Conservation (phyloP, 176 grass and related monocot species). For the Hordeum marinum region DNA sequence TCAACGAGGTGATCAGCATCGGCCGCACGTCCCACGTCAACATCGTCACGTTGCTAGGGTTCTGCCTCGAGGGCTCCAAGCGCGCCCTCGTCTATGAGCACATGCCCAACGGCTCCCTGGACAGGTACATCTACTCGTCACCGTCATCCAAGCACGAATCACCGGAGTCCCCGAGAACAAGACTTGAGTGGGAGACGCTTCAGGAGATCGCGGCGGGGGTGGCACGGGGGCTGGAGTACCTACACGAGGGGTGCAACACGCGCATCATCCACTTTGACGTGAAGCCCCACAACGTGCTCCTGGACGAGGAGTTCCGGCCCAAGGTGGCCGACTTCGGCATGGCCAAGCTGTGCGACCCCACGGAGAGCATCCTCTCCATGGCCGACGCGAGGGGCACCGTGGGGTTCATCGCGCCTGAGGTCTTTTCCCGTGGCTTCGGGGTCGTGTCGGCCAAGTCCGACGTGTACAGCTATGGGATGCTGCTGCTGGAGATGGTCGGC, state of each 20-base stretch:
- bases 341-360: slow-evolving; percentile 50
- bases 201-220: slow-evolving; percentile 47
- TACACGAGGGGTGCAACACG: slow-evolving; percentile 55
- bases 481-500: slow-evolving; percentile 59
- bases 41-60: slow-evolving; percentile 54
- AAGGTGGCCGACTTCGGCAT: slow-evolving; percentile 71
- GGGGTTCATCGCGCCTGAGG: slow-evolving; percentile 76
- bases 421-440: slow-evolving; percentile 55
- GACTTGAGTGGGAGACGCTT: slow-evolving; percentile 31
- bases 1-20: slow-evolving; percentile 60
- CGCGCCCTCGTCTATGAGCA: slow-evolving; percentile 62
- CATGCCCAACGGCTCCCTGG: slow-evolving; percentile 63
- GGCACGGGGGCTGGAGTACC: slow-evolving; percentile 58
- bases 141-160: not conserved
- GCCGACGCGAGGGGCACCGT: slow-evolving; percentile 57
- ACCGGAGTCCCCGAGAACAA: not conserved
- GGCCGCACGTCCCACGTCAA: slow-evolving; percentile 57
- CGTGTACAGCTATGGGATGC: slow-evolving; percentile 68
- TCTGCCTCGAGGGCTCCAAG: slow-evolving; percentile 51
- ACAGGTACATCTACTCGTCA: slow-evolving; percentile 44
- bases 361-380: slow-evolving; percentile 49
- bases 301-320: slow-evolving; percentile 36
- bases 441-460: slow-evolving; percentile 53
- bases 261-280: slow-evolving; percentile 83
- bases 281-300: slow-evolving; percentile 66